Conservation (phyloP, 2,329 filamentous ascomycete species). For the Beauveria rudraprayagi region DNA sequence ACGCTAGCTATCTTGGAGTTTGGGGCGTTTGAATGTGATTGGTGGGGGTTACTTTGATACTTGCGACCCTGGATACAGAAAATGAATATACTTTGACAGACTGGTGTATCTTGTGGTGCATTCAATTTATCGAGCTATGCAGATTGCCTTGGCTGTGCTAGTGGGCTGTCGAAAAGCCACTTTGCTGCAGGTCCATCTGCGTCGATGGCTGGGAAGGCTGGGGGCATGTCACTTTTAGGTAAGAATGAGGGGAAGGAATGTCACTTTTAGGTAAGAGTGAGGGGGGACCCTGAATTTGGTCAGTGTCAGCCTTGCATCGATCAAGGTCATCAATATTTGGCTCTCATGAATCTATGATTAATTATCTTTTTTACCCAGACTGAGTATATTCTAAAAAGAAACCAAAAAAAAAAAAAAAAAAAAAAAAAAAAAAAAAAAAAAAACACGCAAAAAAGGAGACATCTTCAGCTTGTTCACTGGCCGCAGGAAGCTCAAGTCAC, state of each 20-base stretch:
- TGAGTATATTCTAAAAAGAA: too few relatives aligned
- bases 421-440: too few relatives aligned
- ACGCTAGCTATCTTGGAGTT: not conserved
- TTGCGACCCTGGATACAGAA: not conserved
- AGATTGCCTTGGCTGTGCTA: not conserved
- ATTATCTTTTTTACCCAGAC: too few relatives aligned
- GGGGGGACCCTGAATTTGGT: too few relatives aligned
- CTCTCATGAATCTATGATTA: too few relatives aligned
- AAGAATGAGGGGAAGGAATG: too few relatives aligned
- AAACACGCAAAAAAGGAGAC: not conserved
- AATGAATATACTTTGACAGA: not conserved
- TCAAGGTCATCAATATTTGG: too few relatives aligned
- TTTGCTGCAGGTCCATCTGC: not conserved
- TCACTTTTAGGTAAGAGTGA: too few relatives aligned
- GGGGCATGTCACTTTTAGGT: too few relatives aligned
- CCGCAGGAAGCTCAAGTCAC: conserved; percentile 3
- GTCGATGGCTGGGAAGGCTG: not conserved
- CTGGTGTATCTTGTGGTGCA: too few relatives aligned
- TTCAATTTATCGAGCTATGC: not conserved
- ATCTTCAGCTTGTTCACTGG: not conserved
- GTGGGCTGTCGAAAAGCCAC: not conserved
- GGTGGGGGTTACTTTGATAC: not conserved
- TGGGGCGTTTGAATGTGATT: not conserved
- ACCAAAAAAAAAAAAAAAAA: too few relatives aligned
- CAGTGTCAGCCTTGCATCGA: not conserved